Base-by-base conservation (phyloP, 345 rosid genomes). In the Passiflora organensis region DNA sequence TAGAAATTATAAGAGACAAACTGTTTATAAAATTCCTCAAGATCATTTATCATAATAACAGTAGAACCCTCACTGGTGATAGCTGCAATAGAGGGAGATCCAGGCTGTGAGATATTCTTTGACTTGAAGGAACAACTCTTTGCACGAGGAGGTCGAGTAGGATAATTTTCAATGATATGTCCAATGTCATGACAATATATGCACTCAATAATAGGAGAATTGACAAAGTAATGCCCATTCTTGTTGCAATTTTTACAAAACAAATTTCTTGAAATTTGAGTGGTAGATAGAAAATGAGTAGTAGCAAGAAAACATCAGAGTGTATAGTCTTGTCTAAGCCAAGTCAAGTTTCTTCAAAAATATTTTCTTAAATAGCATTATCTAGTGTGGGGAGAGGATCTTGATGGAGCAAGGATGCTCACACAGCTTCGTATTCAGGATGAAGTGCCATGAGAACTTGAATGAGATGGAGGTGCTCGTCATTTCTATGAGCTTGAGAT, bases 381-480 rank as follows among this genome's bases (percentile, higher is more conserved):
- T 44, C 38, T 0, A 56, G 15, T 3, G 21, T 41, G 15, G 1
- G 60, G 17, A 43, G 39, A 12, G 49, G 60, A 43, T 42, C 13
- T 4, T 13, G 14, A 43, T 56, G 51, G 11, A 56, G 19, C 15
- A 53, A 34, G 16, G 51, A 41, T 8, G 38, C 49, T 23, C 16
- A 5, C 2, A 44, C 49, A 42, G 1, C 60, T 17, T 56, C 60
- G 24, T 41, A 56, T 43, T 56, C 38, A 6, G 36, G 39, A 14
- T 37, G 3, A 43, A 65, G 64, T 41, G 64, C 51, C 64, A 65
- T 58, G 19, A 65, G 37, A 42, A 58, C 43, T 32, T 65, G n/a
- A 65, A 57, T 65, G 19, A 65, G 47, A 17, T 58, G 38, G 3
- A 58, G 13, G 51, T 51, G 51, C 14, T 57, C 46, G 6, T 24